Conservation (phyloP, 73 alveolate genomes). For the Paramecium primaurelia region DNA sequence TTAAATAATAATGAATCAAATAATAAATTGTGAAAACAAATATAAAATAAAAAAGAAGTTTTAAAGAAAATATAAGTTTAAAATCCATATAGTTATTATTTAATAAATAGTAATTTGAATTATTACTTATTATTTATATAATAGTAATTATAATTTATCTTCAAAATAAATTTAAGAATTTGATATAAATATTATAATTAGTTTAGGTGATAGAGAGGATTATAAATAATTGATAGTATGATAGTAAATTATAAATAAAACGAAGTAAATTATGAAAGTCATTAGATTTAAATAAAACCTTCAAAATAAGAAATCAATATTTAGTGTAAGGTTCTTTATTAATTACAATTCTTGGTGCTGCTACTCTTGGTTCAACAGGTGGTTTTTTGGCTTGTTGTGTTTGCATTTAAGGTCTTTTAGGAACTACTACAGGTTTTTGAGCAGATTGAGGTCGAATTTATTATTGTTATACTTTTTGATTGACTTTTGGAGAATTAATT, state of each 20-base stretch:
- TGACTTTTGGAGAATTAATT: not conserved
- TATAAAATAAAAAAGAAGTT: too few species aligned
- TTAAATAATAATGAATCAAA: too few species aligned
- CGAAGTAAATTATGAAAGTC: not conserved
- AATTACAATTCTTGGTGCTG: constrained; percentile 12
- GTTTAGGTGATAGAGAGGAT: not conserved
- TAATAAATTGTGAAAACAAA: too few species aligned
- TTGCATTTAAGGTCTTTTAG: not conserved
- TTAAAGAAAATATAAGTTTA: too few species aligned
- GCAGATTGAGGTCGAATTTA: not conserved
- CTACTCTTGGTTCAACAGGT: not conserved
- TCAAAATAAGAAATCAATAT: not conserved
- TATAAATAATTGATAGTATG: not conserved
- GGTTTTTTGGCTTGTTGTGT: not conserved
- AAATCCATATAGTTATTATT: too few species aligned
- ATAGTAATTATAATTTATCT: too few species aligned
- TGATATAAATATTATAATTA: too few species aligned
- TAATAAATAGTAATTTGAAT: too few species aligned
- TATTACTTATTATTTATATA: too few species aligned
- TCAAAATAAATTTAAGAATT: too few species aligned
- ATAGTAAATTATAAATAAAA: not conserved
- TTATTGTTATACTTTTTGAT: not conserved
- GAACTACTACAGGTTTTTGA: not conserved
- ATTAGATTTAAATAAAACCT: not conserved
- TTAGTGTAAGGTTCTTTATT: constrained; percentile 44